Percentiles rank a stretch among this genome's conserved stretches.
These are phyloP conservation scores for Arxiozyma heterogenica DNA, from an alignment of 1,139 yeast species.

Conservation along the genomic window DNA sequence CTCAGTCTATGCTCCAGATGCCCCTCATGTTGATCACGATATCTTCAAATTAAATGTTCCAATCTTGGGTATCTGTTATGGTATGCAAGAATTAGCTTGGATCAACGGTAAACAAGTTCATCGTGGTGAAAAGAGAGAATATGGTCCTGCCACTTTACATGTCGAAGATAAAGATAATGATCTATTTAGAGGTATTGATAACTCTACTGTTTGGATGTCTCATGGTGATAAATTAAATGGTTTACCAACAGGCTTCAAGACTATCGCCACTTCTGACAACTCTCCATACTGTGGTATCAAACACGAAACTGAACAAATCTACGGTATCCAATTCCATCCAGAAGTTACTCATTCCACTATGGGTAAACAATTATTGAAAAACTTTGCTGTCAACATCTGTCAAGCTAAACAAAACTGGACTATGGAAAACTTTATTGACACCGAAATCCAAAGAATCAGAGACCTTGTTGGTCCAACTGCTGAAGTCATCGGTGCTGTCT, in stretches of 20 bases:
- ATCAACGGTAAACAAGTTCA: slow-evolving; percentile 92
- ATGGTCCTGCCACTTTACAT: slow-evolving; percentile 88
- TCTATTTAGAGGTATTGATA: slow-evolving; percentile 78
- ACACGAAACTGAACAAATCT: slow-evolving; percentile 62
- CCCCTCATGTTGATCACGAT: slow-evolving; percentile 96
- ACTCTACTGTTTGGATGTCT: slow-evolving; percentile 96
- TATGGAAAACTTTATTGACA: slow-evolving; percentile 94
- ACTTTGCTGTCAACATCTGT: slow-evolving; percentile 90
- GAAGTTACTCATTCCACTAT: slow-evolving; percentile 94
- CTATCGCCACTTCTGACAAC: slow-evolving; percentile 85
- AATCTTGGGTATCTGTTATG: slow-evolving; percentile 94
- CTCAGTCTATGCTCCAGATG: slow-evolving; percentile 89
- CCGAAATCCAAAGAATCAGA: slow-evolving; percentile 88
- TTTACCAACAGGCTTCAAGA: slow-evolving; percentile 80
- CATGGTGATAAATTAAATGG: slow-evolving; percentile 95
- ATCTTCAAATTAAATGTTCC: slow-evolving; percentile 88
- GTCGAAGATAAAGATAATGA: slow-evolving; percentile 62
- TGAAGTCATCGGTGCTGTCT: slow-evolving; percentile 98
- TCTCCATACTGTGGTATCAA: slow-evolving; percentile 94
- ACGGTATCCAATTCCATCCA: slow-evolving; percentile 98
- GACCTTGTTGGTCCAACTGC: slow-evolving; percentile 93
- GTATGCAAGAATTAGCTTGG: slow-evolving; percentile 99
- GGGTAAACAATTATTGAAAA: slow-evolving; percentile 79
- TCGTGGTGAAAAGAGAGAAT: slow-evolving; percentile 96
- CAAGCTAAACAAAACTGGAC: slow-evolving; percentile 86